phyloP scores from a whole-genome alignment of 345 rosid species.

The Salix dunnii region DNA sequence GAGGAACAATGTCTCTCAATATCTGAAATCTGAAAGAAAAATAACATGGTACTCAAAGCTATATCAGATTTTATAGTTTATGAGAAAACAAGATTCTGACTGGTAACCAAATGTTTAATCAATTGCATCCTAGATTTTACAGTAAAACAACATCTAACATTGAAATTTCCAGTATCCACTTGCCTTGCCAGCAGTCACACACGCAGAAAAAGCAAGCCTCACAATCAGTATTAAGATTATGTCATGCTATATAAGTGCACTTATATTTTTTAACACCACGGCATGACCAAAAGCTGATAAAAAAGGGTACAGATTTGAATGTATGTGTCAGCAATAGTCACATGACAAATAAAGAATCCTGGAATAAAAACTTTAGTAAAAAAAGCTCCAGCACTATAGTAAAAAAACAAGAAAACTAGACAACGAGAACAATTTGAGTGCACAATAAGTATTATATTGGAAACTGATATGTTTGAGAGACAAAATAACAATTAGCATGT shows the following conservation, averaged over 20 bases:
- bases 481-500: neutral
- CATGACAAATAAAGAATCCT: neutral
- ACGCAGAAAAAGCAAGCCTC: neutral
- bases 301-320: neutral
- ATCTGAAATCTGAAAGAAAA: slow-evolving; percentile 31
- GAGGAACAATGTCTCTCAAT: slow-evolving; percentile 32
- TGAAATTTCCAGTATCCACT: neutral
- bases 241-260: neutral
- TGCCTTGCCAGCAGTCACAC: neutral
- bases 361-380: neutral
- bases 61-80: neutral
- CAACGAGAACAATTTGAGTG: neutral
- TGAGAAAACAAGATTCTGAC: neutral
- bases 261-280: neutral
- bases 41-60: neutral
- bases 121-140: slow-evolving; percentile 1
- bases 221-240: neutral
- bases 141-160: neutral
- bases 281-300: neutral
- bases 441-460: neutral
- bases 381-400: neutral
- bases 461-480: neutral
- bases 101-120: neutral
- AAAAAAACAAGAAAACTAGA: neutral
- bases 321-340: neutral